These are phyloP conservation scores for Calonectria multiphialidica DNA, from an alignment of 2,329 filamentous ascomycete genomes.

Conservation along the genomic window DNA sequence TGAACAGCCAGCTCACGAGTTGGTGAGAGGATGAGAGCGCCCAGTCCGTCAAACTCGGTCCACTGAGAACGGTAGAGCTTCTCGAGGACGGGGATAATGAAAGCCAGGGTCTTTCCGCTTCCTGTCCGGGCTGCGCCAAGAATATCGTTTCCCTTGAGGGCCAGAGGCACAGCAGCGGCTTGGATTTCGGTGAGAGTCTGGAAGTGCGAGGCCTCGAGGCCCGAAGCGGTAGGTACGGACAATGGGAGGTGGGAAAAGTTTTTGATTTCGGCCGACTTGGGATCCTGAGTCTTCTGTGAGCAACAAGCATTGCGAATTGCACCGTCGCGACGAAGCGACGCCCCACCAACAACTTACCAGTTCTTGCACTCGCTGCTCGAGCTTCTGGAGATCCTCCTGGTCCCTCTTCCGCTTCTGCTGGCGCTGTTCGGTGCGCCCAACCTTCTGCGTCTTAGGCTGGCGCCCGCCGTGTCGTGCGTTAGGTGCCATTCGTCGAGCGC, in stretches of 20 bases:
- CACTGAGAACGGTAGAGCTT: slow-evolving; percentile 91
- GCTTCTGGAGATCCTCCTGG: slow-evolving; percentile 49
- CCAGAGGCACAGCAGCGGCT: slow-evolving; percentile 86
- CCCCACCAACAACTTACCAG: slow-evolving; percentile 44
- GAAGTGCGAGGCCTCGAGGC: slow-evolving; percentile 89
- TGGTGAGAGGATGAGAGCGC: slow-evolving; percentile 92
- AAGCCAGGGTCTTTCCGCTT: slow-evolving; percentile 94
- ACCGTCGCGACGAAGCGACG: background rate
- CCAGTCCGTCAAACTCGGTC: slow-evolving; percentile 91
- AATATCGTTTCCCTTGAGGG: slow-evolving; percentile 87
- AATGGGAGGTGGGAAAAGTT: slow-evolving; percentile 88
- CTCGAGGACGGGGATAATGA: slow-evolving; percentile 91
- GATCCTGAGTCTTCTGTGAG: slow-evolving; percentile 60
- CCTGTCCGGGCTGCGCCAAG: slow-evolving; percentile 96
- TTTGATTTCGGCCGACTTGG: slow-evolving; percentile 69
- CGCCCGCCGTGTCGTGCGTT: slow-evolving; percentile 39
- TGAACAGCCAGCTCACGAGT: slow-evolving; percentile 96
- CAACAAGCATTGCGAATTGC: background rate
- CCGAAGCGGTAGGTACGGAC: slow-evolving; percentile 81
- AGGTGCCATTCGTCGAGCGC: slow-evolving; percentile 36
- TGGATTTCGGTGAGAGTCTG: slow-evolving; percentile 93
- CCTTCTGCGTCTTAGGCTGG: slow-evolving; percentile 42
- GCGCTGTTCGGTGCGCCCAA: slow-evolving; percentile 47
- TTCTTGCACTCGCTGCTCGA: slow-evolving; percentile 49
- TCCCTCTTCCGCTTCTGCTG: slow-evolving; percentile 54